Evolutionary conservation across 345 rosid genomes (phyloP).

Genomic region (Iberis pinnata): DNA sequence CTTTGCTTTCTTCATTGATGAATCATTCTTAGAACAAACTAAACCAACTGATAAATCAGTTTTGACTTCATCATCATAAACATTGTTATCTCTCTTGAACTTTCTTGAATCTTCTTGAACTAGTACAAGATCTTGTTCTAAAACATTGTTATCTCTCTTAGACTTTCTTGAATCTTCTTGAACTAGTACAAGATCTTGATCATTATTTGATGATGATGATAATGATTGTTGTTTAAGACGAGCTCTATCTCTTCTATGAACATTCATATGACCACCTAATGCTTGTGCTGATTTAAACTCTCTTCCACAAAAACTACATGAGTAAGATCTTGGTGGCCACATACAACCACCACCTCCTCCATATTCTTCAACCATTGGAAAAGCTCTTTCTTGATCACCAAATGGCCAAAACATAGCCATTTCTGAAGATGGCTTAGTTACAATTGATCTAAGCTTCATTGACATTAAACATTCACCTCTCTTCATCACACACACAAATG

Average conservation of each 20-base stretch:
- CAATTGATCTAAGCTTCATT: conserved; percentile 21
- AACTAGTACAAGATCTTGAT: conserved; percentile 16
- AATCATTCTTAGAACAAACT: conserved; percentile 16
- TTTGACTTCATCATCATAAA: conserved; percentile 19
- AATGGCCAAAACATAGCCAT: neutral
- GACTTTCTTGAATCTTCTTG: conserved; percentile 16
- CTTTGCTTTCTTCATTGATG: conserved; percentile 18
- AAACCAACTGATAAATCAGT: conserved; percentile 28
- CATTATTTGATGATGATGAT: conserved; percentile 27
- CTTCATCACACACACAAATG: conserved; percentile 21
- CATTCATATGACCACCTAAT: conserved; percentile 52
- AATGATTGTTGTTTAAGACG: conserved; percentile 29
- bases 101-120: conserved; percentile 9
- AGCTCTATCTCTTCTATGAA: conserved; percentile 47
- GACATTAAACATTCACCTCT: conserved; percentile 26
- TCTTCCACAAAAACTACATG: conserved; percentile 44
- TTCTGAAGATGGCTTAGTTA: conserved; percentile 7
- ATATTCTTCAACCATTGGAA: conserved; percentile 51
- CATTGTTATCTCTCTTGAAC: neutral
- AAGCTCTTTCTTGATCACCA: conserved; percentile 12
- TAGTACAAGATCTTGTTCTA: neutral
- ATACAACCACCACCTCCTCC: conserved; percentile 30
- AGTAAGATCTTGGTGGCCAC: conserved; percentile 48
- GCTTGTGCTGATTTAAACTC: conserved; percentile 54
- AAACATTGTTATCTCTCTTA: conserved; percentile 19